Evolutionary conservation across 2,329 filamentous ascomycete genomes (phyloP).

Genomic region (Colletotrichum tropicale): DNA sequence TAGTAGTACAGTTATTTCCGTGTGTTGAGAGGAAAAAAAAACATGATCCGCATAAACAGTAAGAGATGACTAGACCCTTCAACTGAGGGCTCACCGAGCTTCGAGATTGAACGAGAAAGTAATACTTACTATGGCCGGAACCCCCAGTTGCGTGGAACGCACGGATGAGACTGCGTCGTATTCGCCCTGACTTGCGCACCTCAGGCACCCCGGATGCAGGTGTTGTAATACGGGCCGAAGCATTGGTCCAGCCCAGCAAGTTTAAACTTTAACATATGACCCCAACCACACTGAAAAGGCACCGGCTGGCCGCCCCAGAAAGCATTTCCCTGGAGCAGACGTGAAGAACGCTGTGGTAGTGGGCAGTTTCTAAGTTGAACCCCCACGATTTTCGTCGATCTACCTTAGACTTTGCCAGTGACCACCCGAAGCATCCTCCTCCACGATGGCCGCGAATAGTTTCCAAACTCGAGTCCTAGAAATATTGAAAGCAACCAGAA

Average conservation of each 20-base stretch:
- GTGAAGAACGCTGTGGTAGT: background rate
- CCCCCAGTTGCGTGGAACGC: background rate
- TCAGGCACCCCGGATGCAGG: background rate
- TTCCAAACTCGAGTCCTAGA: background rate
- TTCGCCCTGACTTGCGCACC: background rate
- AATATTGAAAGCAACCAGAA: background rate
- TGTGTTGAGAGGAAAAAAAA: background rate
- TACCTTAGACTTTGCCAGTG: background rate
- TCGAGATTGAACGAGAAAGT: background rate
- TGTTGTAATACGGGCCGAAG: background rate
- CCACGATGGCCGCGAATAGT: background rate
- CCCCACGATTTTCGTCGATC: background rate
- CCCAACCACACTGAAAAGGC: background rate
- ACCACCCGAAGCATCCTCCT: background rate
- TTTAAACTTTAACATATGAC: background rate
- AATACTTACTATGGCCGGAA: background rate
- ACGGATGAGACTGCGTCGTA: background rate
- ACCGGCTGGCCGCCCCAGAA: background rate
- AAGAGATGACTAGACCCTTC: background rate
- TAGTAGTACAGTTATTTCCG: background rate
- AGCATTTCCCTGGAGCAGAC: background rate
- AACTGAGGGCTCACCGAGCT: background rate
- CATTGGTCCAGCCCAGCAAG: background rate
- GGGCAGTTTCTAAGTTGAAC: background rate
- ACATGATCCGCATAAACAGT: too few relatives aligned